Evolutionary conservation across 495 filamentous ascomycete genomes (phyloP).

Genomic region (Penicillium pulvis): DNA sequence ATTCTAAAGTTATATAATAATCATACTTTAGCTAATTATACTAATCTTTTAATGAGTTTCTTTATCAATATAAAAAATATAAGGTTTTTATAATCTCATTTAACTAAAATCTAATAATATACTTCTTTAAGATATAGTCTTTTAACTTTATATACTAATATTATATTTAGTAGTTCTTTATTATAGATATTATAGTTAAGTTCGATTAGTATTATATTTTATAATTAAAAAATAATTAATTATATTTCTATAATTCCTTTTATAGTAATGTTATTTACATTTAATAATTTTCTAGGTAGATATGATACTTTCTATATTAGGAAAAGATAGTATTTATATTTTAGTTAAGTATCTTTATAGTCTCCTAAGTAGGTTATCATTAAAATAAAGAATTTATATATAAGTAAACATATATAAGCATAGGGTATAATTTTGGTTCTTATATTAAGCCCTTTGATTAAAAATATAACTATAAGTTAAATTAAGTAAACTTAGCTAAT

Average conservation of each 20-base stretch:
- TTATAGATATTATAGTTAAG: constrained; percentile 37
- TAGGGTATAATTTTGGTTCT: too few relatives aligned
- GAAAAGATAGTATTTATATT: too few relatives aligned
- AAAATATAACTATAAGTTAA: too few relatives aligned
- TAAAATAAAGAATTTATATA: too few relatives aligned
- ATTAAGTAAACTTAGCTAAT: too few relatives aligned
- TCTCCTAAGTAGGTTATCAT: too few relatives aligned
- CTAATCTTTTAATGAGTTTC: constrained; percentile 17
- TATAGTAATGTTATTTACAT: too few relatives aligned
- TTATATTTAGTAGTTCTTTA: constrained; percentile 31
- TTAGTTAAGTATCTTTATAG: too few relatives aligned
- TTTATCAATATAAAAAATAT: constrained; percentile 23
- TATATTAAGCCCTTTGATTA: too few relatives aligned
- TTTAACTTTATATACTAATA: constrained; percentile 31
- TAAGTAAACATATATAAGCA: too few relatives aligned
- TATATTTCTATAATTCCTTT: neutral
- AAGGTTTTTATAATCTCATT: constrained; percentile 23
- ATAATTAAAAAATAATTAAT: neutral
- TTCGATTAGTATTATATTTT: constrained; percentile 16
- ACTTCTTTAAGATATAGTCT: constrained; percentile 23
- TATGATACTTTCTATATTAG: too few relatives aligned
- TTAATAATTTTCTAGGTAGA: too few relatives aligned
- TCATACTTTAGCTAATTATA: constrained; percentile 10
- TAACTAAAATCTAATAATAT: constrained; percentile 15
- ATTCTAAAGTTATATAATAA: neutral